Evolutionary conservation across 345 rosid genomes (phyloP), one percentile per base, ranked within the genome.

Genomic region (Balakata baccata): DNA sequence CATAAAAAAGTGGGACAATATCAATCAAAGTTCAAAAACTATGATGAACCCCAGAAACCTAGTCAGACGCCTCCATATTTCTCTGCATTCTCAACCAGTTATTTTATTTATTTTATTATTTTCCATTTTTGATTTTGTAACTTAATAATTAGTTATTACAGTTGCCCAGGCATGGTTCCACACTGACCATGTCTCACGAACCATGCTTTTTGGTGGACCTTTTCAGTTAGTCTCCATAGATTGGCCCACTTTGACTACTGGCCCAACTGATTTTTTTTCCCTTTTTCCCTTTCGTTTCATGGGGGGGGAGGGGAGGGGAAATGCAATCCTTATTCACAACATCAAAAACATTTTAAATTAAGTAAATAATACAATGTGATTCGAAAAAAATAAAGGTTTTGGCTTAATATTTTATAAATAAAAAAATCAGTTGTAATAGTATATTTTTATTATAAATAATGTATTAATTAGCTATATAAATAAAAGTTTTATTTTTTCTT

Each of bases 1-100:
- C 59, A 79, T 37, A 58, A 66, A 64, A 78, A 72, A 72, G 77
- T 11, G 77, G 72, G 59, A 82, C 80, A 82, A 45, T 61, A 47
- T 75, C 77, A 64, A 22, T 70, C 49, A 58, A 67, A 77, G 3
- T 18, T 10, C 6, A 58, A 67, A 29, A 46, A 56, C 34, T 13
- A 47, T 66, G 47, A 66, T 66, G 69, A 77, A 79, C 68, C 72
- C 71, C 63, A 57, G 20, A 70, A 81, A 69, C 66, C 12, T 34
- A 70, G 62, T 71, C 68, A 57, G 65, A 39, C 4, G 45, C 49
- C 74, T 63, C 71, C 78, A 64, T 77, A 13, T 73, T 73, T 68
- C 62, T 70, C 50, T 70, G 54, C 64, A 51, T 20, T 78, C 62
- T 17, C 49, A 38, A 49, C 10, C 74, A 64, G 29, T 23, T 34